A percentile compares a stretch with the other conserved stretches of the same genome.
phyloP scores from a whole-genome alignment of 805 yeast species.

The Nakazawaea wyomingensis region DNA sequence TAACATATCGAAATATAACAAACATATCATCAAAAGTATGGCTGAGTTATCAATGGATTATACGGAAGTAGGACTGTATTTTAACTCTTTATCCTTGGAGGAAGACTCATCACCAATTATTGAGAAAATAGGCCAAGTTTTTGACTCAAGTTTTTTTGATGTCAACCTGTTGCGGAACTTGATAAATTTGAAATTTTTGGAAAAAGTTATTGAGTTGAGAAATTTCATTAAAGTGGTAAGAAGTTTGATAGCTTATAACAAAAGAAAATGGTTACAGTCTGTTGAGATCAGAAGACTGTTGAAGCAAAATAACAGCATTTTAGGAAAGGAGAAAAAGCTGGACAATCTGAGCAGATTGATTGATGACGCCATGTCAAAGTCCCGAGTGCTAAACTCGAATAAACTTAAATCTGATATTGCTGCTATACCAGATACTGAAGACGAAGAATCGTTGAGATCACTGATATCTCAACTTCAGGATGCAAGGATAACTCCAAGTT shows the following conservation, averaged over 20 bases:
- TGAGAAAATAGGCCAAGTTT: conserved; percentile 82
- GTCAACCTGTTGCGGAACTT: conserved; percentile 31
- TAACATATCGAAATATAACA: conserved; percentile 34
- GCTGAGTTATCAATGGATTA: conserved; percentile 43
- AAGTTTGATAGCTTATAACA: conserved; percentile 27
- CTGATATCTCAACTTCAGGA: conserved; percentile 26
- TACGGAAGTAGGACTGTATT: conserved; percentile 45
- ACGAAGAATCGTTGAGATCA: conserved; percentile 4
- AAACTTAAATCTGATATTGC: not conserved
- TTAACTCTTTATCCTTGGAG: conserved; percentile 51
- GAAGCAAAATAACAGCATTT: conserved; percentile 20
- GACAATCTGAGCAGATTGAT: conserved; percentile 27
- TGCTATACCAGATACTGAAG: not conserved
- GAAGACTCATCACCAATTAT: conserved; percentile 33
- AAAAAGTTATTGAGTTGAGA: conserved; percentile 28
- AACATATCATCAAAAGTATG: conserved; percentile 38
- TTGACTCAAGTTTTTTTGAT: conserved; percentile 65
- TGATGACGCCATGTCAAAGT: conserved; percentile 20
- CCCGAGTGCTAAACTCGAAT: conserved; percentile 1
- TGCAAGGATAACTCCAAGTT: conserved; percentile 25
- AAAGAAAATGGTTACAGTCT: conserved; percentile 28
- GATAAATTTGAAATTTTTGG: conserved; percentile 26
- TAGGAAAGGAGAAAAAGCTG: conserved; percentile 23
- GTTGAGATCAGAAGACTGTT: conserved; percentile 24
- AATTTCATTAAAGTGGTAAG: conserved; percentile 26